Base-by-base conservation (phyloP, 1,139 yeast genomes). In the Ashbya aceris region DNA sequence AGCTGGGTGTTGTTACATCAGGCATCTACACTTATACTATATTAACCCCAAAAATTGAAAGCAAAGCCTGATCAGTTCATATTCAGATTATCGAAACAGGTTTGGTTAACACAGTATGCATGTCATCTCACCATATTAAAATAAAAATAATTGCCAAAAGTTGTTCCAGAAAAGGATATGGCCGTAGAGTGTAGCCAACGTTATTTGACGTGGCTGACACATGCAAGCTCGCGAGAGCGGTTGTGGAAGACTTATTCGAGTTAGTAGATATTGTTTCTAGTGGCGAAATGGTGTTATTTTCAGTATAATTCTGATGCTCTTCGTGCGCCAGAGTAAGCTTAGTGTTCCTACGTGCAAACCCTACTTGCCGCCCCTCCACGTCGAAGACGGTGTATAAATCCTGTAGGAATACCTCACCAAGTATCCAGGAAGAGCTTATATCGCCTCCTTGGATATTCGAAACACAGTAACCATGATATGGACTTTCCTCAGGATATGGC, bases 381-480 rank as follows among this genome's bases (percentile, higher is more conserved):
- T 79, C 81, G 50, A 78, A 80, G 8, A 77, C 74, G 2, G 80
- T 70, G 54, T 77, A 79, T 44, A 71, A 77, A 40, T 70, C 68
- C 48, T 71, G 70, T 50, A 80, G 60, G 54, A 80, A 80, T 2
- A 77, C 69, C 28, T 77, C 79, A 4, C 87, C 87, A 33, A 80
- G 62, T 32, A 80, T 61, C 72, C 71, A 67, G 2, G 60, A 52
- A 27, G 56, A 52, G 23, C 55, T 51, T 12, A 58, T 54, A 38
- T 62, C 65, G 8, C 71, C 54, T 12, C 83, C 85, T 60, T 77
- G 83, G 42, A 79, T 69, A 53, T 77, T 78, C 8, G 83, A 75
- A n/a, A 79, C 77, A 63, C 86, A 80, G 55, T 71, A 69, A 0
- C 79, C 79, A 12, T 51, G 33, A 43, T 71, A 65, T 0, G 52